A percentile compares a stretch with the other conserved stretches of the same genome.
phyloP scores from a whole-genome alignment of 1,139 yeast species.

The Candida pseudocylindracea region DNA sequence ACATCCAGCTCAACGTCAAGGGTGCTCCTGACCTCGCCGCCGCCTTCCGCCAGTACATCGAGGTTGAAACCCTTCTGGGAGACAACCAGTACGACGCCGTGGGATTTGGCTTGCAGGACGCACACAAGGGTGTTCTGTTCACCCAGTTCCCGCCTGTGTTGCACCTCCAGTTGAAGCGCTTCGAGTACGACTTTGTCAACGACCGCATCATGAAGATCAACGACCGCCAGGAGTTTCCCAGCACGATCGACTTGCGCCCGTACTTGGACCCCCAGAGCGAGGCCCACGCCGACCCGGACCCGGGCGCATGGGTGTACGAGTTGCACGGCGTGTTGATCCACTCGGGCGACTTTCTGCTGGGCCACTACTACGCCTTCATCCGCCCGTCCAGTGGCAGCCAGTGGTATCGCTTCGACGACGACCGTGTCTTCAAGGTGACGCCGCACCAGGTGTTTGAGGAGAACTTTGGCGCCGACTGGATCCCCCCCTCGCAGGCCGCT shows the following conservation, averaged over 20 bases:
- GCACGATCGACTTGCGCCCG: conserved; percentile 58
- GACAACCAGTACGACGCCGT: conserved; percentile 94
- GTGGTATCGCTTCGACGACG: conserved; percentile 94
- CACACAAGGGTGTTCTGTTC: conserved; percentile 89
- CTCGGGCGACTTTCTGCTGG: conserved; percentile 87
- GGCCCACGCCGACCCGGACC: conserved; percentile 14
- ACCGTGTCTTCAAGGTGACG: conserved; percentile 75
- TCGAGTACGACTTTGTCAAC: conserved; percentile 81
- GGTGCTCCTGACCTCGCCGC: conserved; percentile 50
- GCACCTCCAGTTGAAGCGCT: conserved; percentile 81
- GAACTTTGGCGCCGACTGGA: conserved; percentile 65
- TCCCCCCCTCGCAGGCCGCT: conserved; percentile 22
- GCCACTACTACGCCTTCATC: conserved; percentile 89
- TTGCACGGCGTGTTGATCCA: conserved; percentile 91
- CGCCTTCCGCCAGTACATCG: conserved; percentile 72
- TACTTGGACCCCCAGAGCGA: conserved; percentile 36
- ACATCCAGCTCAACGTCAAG: conserved; percentile 83
- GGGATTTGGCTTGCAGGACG: conserved; percentile 73
- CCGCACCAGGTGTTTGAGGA: conserved; percentile 73
- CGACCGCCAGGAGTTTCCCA: conserved; percentile 82
- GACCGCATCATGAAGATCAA: conserved; percentile 83
- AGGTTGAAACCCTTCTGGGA: conserved; percentile 75
- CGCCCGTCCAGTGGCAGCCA: conserved; percentile 42
- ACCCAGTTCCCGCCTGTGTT: conserved; percentile 80
- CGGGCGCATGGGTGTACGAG: conserved; percentile 54